Evolutionary conservation across 176 grass and related monocot genomes (phyloP).

Genomic region (Oryza officinalis): DNA sequence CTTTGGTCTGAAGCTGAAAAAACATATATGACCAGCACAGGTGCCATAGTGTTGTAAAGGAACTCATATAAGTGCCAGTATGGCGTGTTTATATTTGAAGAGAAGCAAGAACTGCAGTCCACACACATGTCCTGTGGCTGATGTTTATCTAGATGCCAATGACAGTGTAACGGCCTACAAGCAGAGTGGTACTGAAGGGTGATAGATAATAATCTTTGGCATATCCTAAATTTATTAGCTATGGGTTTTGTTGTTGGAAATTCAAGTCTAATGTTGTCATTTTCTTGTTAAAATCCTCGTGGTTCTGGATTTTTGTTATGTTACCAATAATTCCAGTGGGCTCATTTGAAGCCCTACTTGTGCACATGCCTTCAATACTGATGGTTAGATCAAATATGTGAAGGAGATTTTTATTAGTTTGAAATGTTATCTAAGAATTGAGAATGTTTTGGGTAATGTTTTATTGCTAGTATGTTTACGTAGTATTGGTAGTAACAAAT

Average conservation of each 20-base stretch:
- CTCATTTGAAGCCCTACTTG: too few species aligned
- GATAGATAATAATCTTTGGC: constrained; percentile 1
- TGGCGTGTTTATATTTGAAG: not conserved
- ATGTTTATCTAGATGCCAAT: constrained; percentile 14
- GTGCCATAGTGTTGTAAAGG: not conserved
- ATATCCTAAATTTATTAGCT: constrained; percentile 10
- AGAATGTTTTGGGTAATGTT: too few species aligned
- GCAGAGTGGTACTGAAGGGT: not conserved
- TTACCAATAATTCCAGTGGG: not conserved
- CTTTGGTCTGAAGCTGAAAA: too few species aligned
- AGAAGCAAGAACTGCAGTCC: not conserved
- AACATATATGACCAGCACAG: not conserved
- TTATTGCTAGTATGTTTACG: too few species aligned
- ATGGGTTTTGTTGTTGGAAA: not conserved
- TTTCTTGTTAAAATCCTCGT: not conserved
- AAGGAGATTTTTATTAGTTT: too few species aligned
- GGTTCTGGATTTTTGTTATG: not conserved
- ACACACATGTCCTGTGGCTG: constrained; percentile 27
- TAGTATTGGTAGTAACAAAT: too few species aligned
- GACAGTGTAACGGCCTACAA: not conserved
- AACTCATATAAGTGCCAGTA: not conserved
- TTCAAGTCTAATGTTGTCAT: not conserved
- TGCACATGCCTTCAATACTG: too few species aligned
- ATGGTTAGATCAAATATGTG: too few species aligned
- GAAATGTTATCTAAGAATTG: too few species aligned